Evolutionary conservation across 495 filamentous ascomycete genomes (phyloP), one percentile per base, ranked within the genome.

Genomic region (Penicillium odoratum): DNA sequence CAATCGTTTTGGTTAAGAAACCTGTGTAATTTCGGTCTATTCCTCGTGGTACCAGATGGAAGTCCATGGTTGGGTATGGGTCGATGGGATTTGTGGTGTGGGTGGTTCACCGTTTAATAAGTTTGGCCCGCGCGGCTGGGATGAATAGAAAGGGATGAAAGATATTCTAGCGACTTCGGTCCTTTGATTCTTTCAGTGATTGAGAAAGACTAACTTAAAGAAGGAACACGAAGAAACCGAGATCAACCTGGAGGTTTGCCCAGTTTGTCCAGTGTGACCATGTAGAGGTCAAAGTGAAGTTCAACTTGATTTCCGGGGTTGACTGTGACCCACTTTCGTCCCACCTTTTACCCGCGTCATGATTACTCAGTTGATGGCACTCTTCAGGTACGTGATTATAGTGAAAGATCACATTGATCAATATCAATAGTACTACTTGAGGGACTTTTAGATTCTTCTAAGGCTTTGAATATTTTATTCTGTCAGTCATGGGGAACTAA

Each of bases 1-100:
- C 81, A 52, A 80, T 78, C 11, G 76, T 78, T 48, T 78, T 80
- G 13, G 77, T 80, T 0, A 78, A 55, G 48, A 78, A 74, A 0
- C 77, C 77, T 1, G 76, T 80, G 57, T 80, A 80, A 36, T 80
- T 80, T 29, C 71, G 68, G 51, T 78, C 76, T 26, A 65, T 65
- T 33, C 74, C 71, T 10, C 75, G 67, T 57, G 75, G 74, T 7
- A 76, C 70, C 34, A 80, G 68, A 61, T 65, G 70, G 66, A 76
- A 77, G 49, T 78, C 75, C 75, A 78, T 78, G 33, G 52, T 21
- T 55, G 63, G 42, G 48, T 40, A n/a, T 40, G 18, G n/a, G 8
- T 21, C 11, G 16, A 47, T 40, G 16, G 49, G 34, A 40, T 13
- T 34, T 51, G 33, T 21, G 21, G 21, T 21, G 33, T 9, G 26